A percentile compares a stretch with the other conserved stretches of the same genome.
phyloP scores from a whole-genome alignment of 495 filamentous ascomycete species.

The Neurospora hispaniola region DNA sequence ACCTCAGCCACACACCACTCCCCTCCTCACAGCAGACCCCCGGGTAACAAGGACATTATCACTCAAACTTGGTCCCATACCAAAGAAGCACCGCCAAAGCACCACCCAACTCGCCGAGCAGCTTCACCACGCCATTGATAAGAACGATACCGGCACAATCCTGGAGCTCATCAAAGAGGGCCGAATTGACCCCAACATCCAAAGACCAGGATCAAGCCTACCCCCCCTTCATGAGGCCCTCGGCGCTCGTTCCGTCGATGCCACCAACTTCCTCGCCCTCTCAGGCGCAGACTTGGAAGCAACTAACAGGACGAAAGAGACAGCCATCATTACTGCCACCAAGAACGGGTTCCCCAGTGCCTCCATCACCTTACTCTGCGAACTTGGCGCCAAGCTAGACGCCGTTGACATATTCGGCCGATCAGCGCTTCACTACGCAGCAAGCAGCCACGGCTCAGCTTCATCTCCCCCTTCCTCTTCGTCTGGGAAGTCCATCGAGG shows the following conservation, averaged over 20 bases:
- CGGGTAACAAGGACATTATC: constrained; percentile 3
- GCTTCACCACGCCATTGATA: constrained; percentile 12
- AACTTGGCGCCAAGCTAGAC: constrained; percentile 13
- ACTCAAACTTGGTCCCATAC: background rate
- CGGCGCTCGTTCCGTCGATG: background rate
- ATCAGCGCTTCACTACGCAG: constrained; percentile 21
- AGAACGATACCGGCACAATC: constrained; percentile 5
- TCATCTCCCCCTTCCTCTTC: background rate
- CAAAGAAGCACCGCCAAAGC: background rate
- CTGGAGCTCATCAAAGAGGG: constrained; percentile 3
- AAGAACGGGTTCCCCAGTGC: constrained; percentile 15
- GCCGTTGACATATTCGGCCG: constrained; percentile 16
- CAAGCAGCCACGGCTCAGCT: background rate
- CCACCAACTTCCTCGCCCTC: constrained; percentile 8
- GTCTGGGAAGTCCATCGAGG: constrained; percentile 5
- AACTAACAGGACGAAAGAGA: constrained; percentile 3
- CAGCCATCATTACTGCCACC: constrained; percentile 17
- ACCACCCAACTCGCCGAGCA: constrained; percentile 5
- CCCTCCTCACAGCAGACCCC: constrained; percentile 1
- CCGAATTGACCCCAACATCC: constrained; percentile 5
- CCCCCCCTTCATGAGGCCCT: constrained; percentile 10
- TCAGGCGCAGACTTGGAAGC: constrained; percentile 10
- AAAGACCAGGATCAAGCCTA: background rate
- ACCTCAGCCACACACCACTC: background rate
- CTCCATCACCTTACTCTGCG: constrained; percentile 17